Conservation (phyloP, 306 rosid species). For the Acacia crassicarpa region DNA sequence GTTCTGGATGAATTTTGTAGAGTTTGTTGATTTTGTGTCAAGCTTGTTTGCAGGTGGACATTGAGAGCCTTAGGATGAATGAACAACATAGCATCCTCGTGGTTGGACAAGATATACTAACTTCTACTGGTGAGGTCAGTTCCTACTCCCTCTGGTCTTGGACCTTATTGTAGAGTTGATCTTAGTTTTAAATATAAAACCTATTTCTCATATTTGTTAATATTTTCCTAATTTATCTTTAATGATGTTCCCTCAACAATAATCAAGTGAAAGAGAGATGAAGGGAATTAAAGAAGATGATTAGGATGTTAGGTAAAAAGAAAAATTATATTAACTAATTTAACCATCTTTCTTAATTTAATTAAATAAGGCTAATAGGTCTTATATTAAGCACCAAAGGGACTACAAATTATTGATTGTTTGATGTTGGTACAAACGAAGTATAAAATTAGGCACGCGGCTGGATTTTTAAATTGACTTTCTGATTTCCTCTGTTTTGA, state of each 20-base stretch:
- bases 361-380: too few species aligned
- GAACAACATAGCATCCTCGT: conserved; percentile 60
- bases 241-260: too few species aligned
- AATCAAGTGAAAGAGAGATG: too few species aligned
- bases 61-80: conserved; percentile 65
- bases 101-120: conserved; percentile 72
- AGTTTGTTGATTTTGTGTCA: conserved; percentile 31
- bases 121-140: conserved; percentile 61
- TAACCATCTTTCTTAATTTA: too few species aligned
- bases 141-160: neutral
- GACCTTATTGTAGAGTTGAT: too few species aligned
- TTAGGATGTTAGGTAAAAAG: too few species aligned
- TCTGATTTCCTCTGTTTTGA: conserved; percentile 8
- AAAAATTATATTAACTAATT: too few species aligned
- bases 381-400: too few species aligned
- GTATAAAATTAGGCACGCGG: neutral
- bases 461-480: neutral
- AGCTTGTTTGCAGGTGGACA: conserved; percentile 58
- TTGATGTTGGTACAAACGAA: conserved; percentile 25
- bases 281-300: too few species aligned
- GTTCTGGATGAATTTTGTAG: conserved; percentile 1
- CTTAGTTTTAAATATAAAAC: too few species aligned
- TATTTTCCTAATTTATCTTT: too few species aligned
- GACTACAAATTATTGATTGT: conserved; percentile 15
- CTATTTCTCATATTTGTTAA: too few species aligned